A percentile compares a stretch with the other conserved stretches of the same genome.
phyloP scores from a whole-genome alignment of 1,284 basidiomycete species.

The Pseudozyma pruni region DNA sequence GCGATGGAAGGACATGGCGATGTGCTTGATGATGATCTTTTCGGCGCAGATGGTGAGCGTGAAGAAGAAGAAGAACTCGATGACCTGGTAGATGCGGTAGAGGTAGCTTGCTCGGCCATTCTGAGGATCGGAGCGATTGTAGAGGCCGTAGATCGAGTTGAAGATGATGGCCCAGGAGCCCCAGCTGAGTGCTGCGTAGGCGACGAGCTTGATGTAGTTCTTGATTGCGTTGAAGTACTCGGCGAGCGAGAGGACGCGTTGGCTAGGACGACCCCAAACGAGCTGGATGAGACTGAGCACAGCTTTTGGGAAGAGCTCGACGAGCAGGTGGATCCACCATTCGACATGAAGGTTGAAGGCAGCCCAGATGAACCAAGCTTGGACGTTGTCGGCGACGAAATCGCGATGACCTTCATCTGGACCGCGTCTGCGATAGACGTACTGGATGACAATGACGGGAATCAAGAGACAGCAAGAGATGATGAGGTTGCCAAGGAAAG shows the following conservation, averaged over 20 bases:
- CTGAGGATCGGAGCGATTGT: conserved; percentile 39
- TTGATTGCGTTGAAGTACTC: conserved; percentile 64
- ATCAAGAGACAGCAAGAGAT: conserved; percentile 50
- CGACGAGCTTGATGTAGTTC: conserved; percentile 59
- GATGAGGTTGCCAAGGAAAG: conserved; percentile 64
- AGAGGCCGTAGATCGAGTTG: conserved; percentile 59
- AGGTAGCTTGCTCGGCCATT: conserved; percentile 55
- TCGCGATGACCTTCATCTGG: conserved; percentile 41
- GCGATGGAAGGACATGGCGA: conserved; percentile 74
- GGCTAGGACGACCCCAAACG: conserved; percentile 59
- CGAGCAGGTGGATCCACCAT: conserved; percentile 63
- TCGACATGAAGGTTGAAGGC: conserved; percentile 62
- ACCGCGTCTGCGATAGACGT: conserved; percentile 48
- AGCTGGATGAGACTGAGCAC: conserved; percentile 50
- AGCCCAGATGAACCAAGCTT: conserved; percentile 66
- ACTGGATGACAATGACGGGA: conserved; percentile 61
- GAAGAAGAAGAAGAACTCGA: conserved; percentile 65
- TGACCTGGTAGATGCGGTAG: conserved; percentile 64
- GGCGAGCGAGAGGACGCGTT: conserved; percentile 47
- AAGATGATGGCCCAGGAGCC: conserved; percentile 65
- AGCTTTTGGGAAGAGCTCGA: conserved; percentile 59
- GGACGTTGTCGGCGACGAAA: conserved; percentile 62
- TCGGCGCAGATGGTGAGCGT: conserved; percentile 60
- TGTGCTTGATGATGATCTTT: conserved; percentile 63
- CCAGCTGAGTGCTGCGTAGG: conserved; percentile 63